Evolutionary conservation across 78 protist species (phyloP).

Genomic region (Isochrysis galbana): DNA sequence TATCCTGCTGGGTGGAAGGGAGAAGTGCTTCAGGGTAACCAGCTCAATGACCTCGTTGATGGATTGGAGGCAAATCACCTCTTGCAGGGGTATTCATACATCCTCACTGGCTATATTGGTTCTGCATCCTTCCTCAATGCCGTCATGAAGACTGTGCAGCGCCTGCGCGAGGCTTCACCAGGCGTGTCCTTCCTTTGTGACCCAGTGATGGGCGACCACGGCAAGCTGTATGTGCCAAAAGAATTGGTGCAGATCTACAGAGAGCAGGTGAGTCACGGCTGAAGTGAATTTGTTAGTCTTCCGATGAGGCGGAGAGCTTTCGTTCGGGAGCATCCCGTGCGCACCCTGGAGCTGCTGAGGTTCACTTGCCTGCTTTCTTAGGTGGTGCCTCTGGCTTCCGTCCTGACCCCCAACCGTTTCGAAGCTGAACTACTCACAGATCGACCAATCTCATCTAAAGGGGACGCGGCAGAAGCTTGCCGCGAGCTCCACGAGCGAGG

Average conservation of each 20-base stretch:
- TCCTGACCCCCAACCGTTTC: conserved; percentile 78
- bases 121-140: conserved; percentile 47
- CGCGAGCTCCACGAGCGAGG: conserved; percentile 61
- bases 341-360: too few species aligned
- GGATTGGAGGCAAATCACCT: conserved; percentile 63
- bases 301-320: too few species aligned
- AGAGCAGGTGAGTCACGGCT: too few species aligned
- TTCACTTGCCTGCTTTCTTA: background rate
- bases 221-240: conserved; percentile 68
- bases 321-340: too few species aligned
- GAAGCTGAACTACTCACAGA: conserved; percentile 73
- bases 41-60: conserved; percentile 52
- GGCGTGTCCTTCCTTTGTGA: conserved; percentile 54
- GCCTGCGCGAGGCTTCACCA: conserved; percentile 50
- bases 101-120: conserved; percentile 78
- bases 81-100: conserved; percentile 45
- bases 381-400: conserved; percentile 52
- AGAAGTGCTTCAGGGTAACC: conserved; percentile 46
- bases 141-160: conserved; percentile 36
- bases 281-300: too few species aligned
- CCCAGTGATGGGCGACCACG: conserved; percentile 83
- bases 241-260: conserved; percentile 32
- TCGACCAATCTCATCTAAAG: conserved; percentile 27
- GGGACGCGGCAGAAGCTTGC: conserved; percentile 54
- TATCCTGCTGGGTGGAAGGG: conserved; percentile 31